Conservation (phyloP, 768 basidiomycete genomes). For the Termitomyces sp. region DNA sequence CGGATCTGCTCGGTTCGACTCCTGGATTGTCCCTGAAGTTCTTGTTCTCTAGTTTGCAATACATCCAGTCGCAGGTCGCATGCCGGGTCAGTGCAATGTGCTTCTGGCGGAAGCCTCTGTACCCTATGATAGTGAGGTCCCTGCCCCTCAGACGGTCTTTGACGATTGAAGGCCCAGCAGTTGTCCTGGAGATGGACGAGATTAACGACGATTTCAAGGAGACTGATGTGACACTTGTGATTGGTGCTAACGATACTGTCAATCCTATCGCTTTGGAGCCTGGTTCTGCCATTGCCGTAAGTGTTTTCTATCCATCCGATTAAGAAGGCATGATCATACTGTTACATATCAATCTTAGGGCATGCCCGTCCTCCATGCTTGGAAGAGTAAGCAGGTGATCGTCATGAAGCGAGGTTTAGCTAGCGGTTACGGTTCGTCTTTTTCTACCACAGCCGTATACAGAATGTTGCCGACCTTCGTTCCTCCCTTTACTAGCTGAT, state of each 20-base stretch:
- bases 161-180: conserved; percentile 29
- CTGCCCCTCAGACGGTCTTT: not conserved
- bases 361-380: conserved; percentile 89
- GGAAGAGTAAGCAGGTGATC: conserved; percentile 90
- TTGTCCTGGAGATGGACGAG: conserved; percentile 91
- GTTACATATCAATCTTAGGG: conserved; percentile 34
- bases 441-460: not conserved
- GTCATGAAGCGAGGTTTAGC: conserved; percentile 93
- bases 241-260: conserved; percentile 90
- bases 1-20: not conserved
- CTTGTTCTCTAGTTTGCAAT: conserved; percentile 53
- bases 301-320: conserved; percentile 3
- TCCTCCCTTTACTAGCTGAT: conserved; percentile 48
- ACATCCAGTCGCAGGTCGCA: conserved; percentile 88
- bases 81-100: conserved; percentile 95
- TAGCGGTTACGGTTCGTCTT: conserved; percentile 69
- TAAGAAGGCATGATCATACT: not conserved
- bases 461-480: not conserved
- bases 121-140: conserved; percentile 73
- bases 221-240: conserved; percentile 87
- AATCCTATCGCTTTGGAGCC: conserved; percentile 87
- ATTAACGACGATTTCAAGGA: conserved; percentile 90
- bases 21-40: not conserved
- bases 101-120: conserved; percentile 86
- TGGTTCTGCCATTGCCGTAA: conserved; percentile 75